Conservation (phyloP, 1,284 basidiomycete genomes). For the Marasmius oreades region DNA sequence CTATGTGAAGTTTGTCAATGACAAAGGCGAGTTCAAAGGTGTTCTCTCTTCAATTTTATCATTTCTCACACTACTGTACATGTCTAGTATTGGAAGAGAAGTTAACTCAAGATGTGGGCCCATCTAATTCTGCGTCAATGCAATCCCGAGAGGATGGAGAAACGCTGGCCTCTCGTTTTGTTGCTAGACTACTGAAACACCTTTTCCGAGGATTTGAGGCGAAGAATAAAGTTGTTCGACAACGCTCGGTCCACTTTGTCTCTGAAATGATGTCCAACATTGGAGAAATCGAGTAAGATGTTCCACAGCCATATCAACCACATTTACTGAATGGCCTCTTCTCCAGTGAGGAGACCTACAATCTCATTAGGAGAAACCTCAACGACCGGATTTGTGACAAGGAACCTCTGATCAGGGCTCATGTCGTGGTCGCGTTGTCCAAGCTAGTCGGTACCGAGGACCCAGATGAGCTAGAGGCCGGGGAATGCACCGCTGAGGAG, state of each 20-base stretch:
- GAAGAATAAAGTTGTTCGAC: slow-evolving; percentile 88
- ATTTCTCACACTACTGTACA: neutral
- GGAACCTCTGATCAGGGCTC: slow-evolving; percentile 79
- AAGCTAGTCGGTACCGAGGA: slow-evolving; percentile 82
- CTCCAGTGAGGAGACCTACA: slow-evolving; percentile 79
- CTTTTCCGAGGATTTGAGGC: slow-evolving; percentile 82
- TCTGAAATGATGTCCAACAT: slow-evolving; percentile 78
- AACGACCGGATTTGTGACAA: slow-evolving; percentile 86
- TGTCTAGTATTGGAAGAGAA: slow-evolving; percentile 12
- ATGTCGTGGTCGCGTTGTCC: slow-evolving; percentile 83
- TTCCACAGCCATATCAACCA: neutral
- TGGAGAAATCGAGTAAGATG: slow-evolving; percentile 78
- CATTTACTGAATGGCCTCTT: neutral
- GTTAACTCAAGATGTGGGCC: slow-evolving; percentile 19
- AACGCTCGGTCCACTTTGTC: slow-evolving; percentile 77
- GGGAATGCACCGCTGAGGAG: slow-evolving; percentile 62
- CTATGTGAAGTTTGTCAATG: slow-evolving; percentile 78
- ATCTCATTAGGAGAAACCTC: slow-evolving; percentile 62
- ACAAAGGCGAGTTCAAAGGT: slow-evolving; percentile 57
- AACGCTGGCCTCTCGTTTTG: slow-evolving; percentile 72
- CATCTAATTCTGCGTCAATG: slow-evolving; percentile 28
- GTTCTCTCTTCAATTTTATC: neutral
- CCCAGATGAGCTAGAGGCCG: slow-evolving; percentile 60
- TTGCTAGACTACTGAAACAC: slow-evolving; percentile 71
- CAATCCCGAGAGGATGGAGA: slow-evolving; percentile 59